A percentile compares a stretch with the other conserved stretches of the same genome.
Evolutionary conservation across 129 eudicot genomes (phyloP).

Genomic region (Arctium lappa): DNA sequence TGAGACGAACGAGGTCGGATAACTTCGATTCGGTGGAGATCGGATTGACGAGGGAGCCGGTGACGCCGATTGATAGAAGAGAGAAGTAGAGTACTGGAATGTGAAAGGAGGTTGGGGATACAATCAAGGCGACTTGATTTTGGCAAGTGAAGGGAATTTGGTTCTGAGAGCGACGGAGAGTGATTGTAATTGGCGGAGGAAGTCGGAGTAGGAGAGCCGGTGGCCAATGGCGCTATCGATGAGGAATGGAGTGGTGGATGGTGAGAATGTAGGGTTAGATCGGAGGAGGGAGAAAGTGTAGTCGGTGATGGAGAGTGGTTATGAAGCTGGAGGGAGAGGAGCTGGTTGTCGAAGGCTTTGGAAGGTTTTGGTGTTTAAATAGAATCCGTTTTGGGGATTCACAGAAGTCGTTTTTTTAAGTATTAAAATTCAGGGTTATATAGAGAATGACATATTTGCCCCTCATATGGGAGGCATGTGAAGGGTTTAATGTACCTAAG

Average conservation of each 20-base stretch:
- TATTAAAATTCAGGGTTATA: no score
- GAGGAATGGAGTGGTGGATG: conserved; percentile 46
- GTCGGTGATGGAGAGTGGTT: conserved; percentile 56
- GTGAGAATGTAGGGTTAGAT: conserved; percentile 30
- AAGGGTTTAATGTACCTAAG: no score
- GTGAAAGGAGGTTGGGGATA: conserved; percentile 60
- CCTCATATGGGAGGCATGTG: no score
- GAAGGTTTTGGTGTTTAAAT: conserved; percentile 47
- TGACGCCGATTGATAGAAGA: conserved; percentile 64
- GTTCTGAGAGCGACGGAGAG: conserved; percentile 49
- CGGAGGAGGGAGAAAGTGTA: conserved; percentile 57
- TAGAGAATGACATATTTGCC: no score
- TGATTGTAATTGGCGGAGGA: conserved; percentile 50
- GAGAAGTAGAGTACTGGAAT: conserved; percentile 76
- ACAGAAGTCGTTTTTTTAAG: background rate
- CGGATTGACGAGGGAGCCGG: conserved; percentile 78
- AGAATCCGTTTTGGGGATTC: conserved; percentile 55
- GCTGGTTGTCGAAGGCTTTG: conserved; percentile 53
- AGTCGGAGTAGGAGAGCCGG: conserved; percentile 57
- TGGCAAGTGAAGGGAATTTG: conserved; percentile 39
- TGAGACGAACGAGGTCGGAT: conserved; percentile 46
- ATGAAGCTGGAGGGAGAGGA: conserved; percentile 58
- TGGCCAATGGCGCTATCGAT: conserved; percentile 63
- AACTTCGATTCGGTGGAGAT: conserved; percentile 65
- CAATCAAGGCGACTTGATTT: conserved; percentile 55